phyloP scores from a whole-genome alignment of 768 basidiomycete species.

The Termitomyces sp. region DNA sequence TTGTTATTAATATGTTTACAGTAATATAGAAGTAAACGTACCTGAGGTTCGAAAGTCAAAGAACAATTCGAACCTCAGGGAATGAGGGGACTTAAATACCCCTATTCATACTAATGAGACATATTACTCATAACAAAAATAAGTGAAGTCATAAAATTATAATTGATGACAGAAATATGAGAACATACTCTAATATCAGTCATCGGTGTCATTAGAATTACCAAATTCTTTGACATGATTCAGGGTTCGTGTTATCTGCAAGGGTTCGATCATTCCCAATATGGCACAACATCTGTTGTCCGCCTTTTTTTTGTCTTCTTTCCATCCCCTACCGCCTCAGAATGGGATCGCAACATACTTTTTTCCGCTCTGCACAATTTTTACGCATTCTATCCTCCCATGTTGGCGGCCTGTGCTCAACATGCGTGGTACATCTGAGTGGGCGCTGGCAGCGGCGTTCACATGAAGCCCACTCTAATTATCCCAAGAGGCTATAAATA shows the following conservation, averaged over 20 bases:
- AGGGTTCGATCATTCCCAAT: slow-evolving; percentile 8
- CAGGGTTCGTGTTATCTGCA: slow-evolving; percentile 2
- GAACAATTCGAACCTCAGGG: too few relatives aligned
- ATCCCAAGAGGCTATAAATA: neutral
- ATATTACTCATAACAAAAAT: too few relatives aligned
- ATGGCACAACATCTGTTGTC: neutral
- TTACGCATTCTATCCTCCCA: neutral
- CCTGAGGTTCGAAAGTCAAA: too few relatives aligned
- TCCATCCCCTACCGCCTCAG: neutral
- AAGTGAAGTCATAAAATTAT: too few relatives aligned
- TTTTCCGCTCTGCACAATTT: neutral
- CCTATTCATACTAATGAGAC: too few relatives aligned
- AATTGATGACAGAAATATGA: too few relatives aligned
- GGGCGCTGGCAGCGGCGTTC: neutral
- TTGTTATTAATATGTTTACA: too few relatives aligned
- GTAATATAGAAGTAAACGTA: too few relatives aligned
- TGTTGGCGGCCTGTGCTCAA: neutral
- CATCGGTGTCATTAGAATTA: too few relatives aligned
- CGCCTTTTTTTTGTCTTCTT: neutral
- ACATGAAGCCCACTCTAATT: neutral
- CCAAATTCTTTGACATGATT: too few relatives aligned
- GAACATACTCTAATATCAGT: too few relatives aligned
- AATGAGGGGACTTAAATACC: too few relatives aligned
- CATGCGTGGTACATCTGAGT: neutral
- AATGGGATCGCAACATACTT: neutral